Evolutionary conservation across 1,139 yeast genomes (phyloP).

Genomic region (Saccharomyces hybrid): DNA sequence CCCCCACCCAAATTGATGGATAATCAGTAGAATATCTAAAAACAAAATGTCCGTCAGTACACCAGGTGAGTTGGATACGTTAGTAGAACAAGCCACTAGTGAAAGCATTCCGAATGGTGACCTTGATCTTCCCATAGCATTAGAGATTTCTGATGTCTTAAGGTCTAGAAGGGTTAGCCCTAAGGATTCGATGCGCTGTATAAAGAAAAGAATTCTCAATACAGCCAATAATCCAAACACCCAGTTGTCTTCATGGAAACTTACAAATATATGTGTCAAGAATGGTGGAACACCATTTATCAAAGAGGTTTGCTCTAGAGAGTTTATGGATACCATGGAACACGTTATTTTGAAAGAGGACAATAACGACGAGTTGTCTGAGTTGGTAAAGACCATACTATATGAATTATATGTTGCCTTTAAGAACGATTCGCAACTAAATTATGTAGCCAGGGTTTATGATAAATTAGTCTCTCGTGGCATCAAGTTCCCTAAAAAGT

Average conservation of each 20-base stretch:
- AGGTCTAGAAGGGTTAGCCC: slow-evolving; percentile 78
- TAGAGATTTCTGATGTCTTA: slow-evolving; percentile 83
- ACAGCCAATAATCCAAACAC: slow-evolving; percentile 66
- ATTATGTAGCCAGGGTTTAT: slow-evolving; percentile 58
- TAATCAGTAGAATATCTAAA: slow-evolving; percentile 2
- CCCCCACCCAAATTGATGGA: not conserved
- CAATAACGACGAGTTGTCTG: slow-evolving; percentile 47
- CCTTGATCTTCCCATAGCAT: slow-evolving; percentile 58
- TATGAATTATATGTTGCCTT: slow-evolving; percentile 77
- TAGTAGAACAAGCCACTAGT: slow-evolving; percentile 73
- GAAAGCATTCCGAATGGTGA: slow-evolving; percentile 91
- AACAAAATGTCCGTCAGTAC: slow-evolving; percentile 7
- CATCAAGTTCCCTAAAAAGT: slow-evolving; percentile 52
- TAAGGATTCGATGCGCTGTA: slow-evolving; percentile 73
- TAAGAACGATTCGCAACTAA: slow-evolving; percentile 58
- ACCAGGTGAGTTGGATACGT: slow-evolving; percentile 48
- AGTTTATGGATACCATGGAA: slow-evolving; percentile 71
- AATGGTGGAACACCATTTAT: slow-evolving; percentile 88
- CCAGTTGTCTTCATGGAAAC: slow-evolving; percentile 63
- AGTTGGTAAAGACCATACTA: slow-evolving; percentile 52
- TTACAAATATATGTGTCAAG: slow-evolving; percentile 81
- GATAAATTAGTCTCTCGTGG: slow-evolving; percentile 55
- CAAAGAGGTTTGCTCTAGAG: slow-evolving; percentile 71
- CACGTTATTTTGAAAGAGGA: slow-evolving; percentile 33
- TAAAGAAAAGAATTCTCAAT: slow-evolving; percentile 64